Evolutionary conservation across 2,329 filamentous ascomycete species (phyloP), one percentile per base, ranked within the genome.

Genomic region (Chrysoporthe cubensis): DNA sequence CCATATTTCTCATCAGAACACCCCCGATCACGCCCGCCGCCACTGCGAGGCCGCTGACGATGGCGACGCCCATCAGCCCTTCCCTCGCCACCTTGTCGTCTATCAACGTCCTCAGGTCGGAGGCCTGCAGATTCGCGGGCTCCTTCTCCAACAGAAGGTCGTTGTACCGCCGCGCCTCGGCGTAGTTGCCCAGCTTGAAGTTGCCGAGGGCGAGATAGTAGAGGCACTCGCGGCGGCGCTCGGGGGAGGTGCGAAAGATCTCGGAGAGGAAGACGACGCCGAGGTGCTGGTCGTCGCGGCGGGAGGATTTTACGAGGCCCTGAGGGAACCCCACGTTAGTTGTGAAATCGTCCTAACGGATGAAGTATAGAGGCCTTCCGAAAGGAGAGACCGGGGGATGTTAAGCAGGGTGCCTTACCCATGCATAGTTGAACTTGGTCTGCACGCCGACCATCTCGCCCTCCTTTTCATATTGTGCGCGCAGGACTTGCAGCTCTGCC

Each of bases 391-490:
- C 44, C 3, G 18, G 1, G 44, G 44, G 14, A 54, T 54, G 21
- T 54, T 14, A 11, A 4, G 16, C 1, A 18, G 8, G 7, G 1
- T 46, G 46, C 73, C 84, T 67, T 88, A 97, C 94, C 96, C 96
- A 99, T 77, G 96, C 95, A 80, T 95, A 98, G 88, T 99, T 99
- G 88, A 99, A 99, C 79, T 98, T 98, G 70, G 96, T 99, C 81
- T 99, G 96, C 52, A 99, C 88, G 69, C 95, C 94, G 70, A 97
- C 95, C 84, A 97, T 96, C 75, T 97, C 93, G 73, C 95, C 96
- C 82, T 99, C 96, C 78, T 97, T 97, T 78, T 98, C 95, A 79
- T 96, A 99, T 80, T 99, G 96, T 69, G 92, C 86, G 72, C 95
- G 92, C 65, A 99, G 87, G 71, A 98, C 96, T 79, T 94, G 90